phyloP scores from a whole-genome alignment of 2,329 filamentous ascomycete species.

The Mycosphaerella arachidis region DNA sequence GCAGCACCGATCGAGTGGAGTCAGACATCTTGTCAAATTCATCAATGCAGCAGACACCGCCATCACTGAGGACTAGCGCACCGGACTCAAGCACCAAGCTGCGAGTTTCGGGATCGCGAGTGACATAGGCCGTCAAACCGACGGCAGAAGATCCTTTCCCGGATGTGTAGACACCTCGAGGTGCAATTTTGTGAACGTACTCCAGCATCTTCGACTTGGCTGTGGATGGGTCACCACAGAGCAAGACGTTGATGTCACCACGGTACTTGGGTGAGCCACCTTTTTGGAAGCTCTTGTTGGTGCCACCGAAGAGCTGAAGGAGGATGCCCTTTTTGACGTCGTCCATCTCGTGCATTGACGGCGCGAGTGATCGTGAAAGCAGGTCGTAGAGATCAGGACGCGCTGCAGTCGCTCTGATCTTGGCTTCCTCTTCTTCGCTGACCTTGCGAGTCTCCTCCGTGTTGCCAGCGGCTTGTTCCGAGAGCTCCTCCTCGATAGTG shows the following conservation, averaged over 20 bases:
- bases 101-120: constrained; percentile 67
- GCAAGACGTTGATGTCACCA: constrained; percentile 93
- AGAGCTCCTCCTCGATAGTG: constrained; percentile 78
- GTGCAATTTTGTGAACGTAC: constrained; percentile 97
- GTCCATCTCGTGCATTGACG: constrained; percentile 95
- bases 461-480: constrained; percentile 64
- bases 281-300: constrained; percentile 96
- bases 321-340: constrained; percentile 98
- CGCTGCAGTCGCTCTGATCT: constrained; percentile 74
- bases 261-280: constrained; percentile 92
- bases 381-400: constrained; percentile 90
- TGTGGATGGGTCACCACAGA: constrained; percentile 95
- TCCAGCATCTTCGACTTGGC: constrained; percentile 91
- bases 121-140: constrained; percentile 72
- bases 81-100: constrained; percentile 72
- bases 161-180: constrained; percentile 74
- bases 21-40: constrained; percentile 80
- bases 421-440: constrained; percentile 78
- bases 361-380: constrained; percentile 81
- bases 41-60: constrained; percentile 73
- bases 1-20: constrained; percentile 66
- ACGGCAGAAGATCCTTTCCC: constrained; percentile 73
- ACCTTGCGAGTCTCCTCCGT: constrained; percentile 82
- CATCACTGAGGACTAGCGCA: constrained; percentile 68
- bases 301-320: constrained; percentile 92